phyloP scores from a whole-genome alignment of 2,329 filamentous ascomycete species.

The Colletotrichum tamarilloi region DNA sequence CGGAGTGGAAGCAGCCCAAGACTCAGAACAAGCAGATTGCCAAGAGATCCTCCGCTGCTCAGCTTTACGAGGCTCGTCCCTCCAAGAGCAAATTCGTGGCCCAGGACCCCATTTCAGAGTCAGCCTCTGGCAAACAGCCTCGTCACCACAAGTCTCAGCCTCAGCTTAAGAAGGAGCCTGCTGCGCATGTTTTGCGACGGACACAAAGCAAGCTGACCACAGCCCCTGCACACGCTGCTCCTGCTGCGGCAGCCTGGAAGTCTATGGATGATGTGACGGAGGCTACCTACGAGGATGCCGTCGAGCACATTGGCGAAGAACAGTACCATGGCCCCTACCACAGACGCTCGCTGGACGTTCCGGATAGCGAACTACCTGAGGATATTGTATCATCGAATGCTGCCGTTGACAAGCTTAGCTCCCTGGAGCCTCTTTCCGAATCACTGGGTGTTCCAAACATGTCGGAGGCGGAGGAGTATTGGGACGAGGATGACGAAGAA shows the following conservation, averaged over 20 bases:
- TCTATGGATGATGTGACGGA: conserved; percentile 51
- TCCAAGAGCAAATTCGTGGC: conserved; percentile 29
- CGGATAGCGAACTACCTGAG: conserved; percentile 12
- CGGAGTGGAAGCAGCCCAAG: conserved; percentile 33
- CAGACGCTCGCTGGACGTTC: conserved; percentile 19
- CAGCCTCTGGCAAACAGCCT: conserved; percentile 42
- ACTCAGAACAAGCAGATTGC: conserved; percentile 26
- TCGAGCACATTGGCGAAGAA: conserved; percentile 52
- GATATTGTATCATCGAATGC: conserved; percentile 7
- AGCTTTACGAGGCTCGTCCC: conserved; percentile 20
- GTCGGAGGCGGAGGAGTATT: conserved; percentile 73
- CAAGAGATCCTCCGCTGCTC: conserved; percentile 27
- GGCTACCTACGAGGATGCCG: conserved; percentile 56
- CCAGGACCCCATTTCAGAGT: conserved; percentile 14
- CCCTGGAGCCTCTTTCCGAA: conserved; percentile 22
- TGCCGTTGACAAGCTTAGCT: not conserved
- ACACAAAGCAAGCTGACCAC: conserved; percentile 56
- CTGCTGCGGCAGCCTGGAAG: conserved; percentile 24
- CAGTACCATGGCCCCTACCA: conserved; percentile 26
- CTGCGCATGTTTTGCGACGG: conserved; percentile 50
- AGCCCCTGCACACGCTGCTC: not conserved
- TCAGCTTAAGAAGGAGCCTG: conserved; percentile 55
- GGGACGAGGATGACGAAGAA: conserved; percentile 81
- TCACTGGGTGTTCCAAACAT: conserved; percentile 24
- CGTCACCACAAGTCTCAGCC: conserved; percentile 67